Percentiles rank a stretch among this genome's conserved stretches.
Evolutionary conservation across 2,329 filamentous ascomycete genomes (phyloP).

Genomic region (Ophiocordyceps unilateralis): DNA sequence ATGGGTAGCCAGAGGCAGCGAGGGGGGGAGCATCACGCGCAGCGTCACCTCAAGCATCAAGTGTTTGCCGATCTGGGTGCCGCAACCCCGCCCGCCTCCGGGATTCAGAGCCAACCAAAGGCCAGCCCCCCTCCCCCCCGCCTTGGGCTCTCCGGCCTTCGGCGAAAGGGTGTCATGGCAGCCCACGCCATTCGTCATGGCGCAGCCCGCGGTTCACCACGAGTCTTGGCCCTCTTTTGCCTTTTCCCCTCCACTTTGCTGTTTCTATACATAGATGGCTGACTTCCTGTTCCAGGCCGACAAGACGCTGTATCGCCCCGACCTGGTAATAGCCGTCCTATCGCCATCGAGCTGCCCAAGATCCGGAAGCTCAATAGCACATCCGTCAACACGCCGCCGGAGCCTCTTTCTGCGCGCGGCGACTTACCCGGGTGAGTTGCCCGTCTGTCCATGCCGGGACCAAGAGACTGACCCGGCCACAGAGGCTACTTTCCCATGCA

Average conservation of each 20-base stretch:
- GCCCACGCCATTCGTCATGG: slow-evolving; percentile 1
- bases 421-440: slow-evolving; percentile 37
- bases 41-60: not conserved
- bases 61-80: not conserved
- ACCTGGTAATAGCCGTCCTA: slow-evolving; percentile 24
- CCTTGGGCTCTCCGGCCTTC: not conserved
- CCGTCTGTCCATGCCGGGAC: not conserved
- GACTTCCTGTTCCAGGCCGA: not conserved
- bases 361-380: slow-evolving; percentile 19
- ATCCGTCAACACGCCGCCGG: slow-evolving; percentile 24
- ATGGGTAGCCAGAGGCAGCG: not conserved
- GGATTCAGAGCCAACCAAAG: not conserved
- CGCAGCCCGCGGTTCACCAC: not conserved
- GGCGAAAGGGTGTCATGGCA: not conserved
- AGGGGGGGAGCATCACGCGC: not conserved
- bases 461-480: slow-evolving; percentile 1
- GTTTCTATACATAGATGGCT: not conserved
- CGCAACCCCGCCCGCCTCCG: not conserved
- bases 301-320: slow-evolving; percentile 3
- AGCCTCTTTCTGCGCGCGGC: slow-evolving; percentile 38
- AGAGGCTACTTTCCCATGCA: slow-evolving; percentile 46
- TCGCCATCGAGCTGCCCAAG: slow-evolving; percentile 33
- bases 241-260: not conserved
- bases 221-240: too few relatives aligned
- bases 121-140: not conserved